phyloP scores from a whole-genome alignment of 176 grass and related monocot species.

The Triticum aestivum region IWGSC_CS_RefSeq_v2.1 NC_057810.1:185980299-185980798 shows the following conservation, averaged over 20 bases:
- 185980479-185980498: constrained; percentile 86
- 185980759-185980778: constrained; percentile 67
- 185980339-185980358: constrained; percentile 62
- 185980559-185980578: constrained; percentile 74
- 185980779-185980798: constrained; percentile 93
- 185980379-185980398: constrained; percentile 85
- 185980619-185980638: constrained; percentile 57
- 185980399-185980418: constrained; percentile 76
- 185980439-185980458: constrained; percentile 65
- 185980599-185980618: constrained; percentile 55
- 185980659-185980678: constrained; percentile 66
- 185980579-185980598: constrained; percentile 92
- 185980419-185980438: constrained; percentile 57
- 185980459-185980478: constrained; percentile 78
- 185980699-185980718: constrained; percentile 80
- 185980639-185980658: constrained; percentile 60
- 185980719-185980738: constrained; percentile 64
- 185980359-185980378: constrained; percentile 84
- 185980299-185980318: constrained; percentile 65
- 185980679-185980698: constrained; percentile 74
- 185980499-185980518: constrained; percentile 66
- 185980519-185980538: constrained; percentile 54
- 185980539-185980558: constrained; percentile 66
- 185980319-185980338: constrained; percentile 69
- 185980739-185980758: constrained; percentile 73